These are phyloP conservation scores for Volutella citrinella DNA, from an alignment of 2,329 filamentous ascomycete genomes.

Conservation along the genomic window DNA sequence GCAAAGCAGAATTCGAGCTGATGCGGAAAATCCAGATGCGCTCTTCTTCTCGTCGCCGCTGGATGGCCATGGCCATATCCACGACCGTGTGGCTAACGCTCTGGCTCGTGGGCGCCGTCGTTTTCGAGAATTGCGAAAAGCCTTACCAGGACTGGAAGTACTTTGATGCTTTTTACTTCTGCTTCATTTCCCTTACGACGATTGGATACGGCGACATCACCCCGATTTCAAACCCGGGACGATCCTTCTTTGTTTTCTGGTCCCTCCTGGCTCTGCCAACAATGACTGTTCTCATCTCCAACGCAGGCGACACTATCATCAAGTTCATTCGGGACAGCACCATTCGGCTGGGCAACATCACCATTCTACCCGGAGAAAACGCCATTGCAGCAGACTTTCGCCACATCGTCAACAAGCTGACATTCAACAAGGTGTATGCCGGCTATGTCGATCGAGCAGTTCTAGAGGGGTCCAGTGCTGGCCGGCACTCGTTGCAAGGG, in stretches of 20 bases:
- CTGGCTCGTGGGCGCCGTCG: constrained; percentile 76
- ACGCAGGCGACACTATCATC: constrained; percentile 82
- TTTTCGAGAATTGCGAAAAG: constrained; percentile 60
- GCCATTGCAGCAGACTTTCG: constrained; percentile 46
- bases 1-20: constrained; percentile 68
- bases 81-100: constrained; percentile 66
- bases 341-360: constrained; percentile 54
- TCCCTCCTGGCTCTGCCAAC: constrained; percentile 80
- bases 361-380: constrained; percentile 57
- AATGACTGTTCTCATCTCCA: constrained; percentile 81
- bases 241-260: constrained; percentile 93
- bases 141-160: constrained; percentile 65
- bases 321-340: constrained; percentile 55
- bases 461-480: not conserved
- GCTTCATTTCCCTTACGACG: constrained; percentile 77
- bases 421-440: constrained; percentile 41
- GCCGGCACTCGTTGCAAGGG: constrained; percentile 1
- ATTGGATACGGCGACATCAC: constrained; percentile 84
- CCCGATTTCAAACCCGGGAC: constrained; percentile 73
- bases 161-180: constrained; percentile 81
- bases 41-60: constrained; percentile 65
- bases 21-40: constrained; percentile 78
- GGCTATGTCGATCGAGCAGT: constrained; percentile 9
- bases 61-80: constrained; percentile 70
- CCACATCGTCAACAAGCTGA: constrained; percentile 39